phyloP scores from a whole-genome alignment of 148 eudicot genomes.

The Dianthus caryophyllus region DNA sequence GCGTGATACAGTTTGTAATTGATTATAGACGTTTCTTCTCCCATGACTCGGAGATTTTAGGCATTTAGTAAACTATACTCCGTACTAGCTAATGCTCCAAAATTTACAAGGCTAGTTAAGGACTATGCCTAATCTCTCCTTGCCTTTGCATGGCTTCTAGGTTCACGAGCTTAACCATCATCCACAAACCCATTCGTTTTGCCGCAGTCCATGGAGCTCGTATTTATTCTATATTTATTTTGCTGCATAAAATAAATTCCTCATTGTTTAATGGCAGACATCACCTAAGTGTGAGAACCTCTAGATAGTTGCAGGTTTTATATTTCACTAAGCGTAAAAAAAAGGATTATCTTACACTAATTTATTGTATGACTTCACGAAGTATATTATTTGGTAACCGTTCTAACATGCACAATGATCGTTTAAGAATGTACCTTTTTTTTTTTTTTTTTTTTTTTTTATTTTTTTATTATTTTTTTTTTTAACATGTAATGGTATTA shows the following conservation, averaged over 20 bases:
- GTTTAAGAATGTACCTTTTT: no score
- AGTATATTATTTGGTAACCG: no score
- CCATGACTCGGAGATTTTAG: no score
- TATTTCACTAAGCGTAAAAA: no score
- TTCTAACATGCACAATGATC: no score
- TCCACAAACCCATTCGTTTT: not conserved
- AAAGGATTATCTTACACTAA: no score
- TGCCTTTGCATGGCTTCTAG: not conserved
- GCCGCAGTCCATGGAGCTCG: not conserved
- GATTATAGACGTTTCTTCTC: not conserved
- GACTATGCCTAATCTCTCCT: not conserved
- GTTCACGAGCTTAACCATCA: not conserved
- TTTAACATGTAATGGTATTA: no score
- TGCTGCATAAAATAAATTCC: no score
- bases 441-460: no score
- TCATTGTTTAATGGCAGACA: not conserved
- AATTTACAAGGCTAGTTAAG: not conserved
- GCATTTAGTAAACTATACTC: not conserved
- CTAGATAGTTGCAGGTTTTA: not conserved
- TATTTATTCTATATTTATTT: not conserved
- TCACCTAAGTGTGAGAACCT: not conserved
- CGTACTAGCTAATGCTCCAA: not conserved
- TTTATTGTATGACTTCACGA: no score
- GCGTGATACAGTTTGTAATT: not conserved
- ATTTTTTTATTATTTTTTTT: no score